Base-by-base conservation (phyloP, 805 yeast species). In the Isabelozyma rhagii region DNA sequence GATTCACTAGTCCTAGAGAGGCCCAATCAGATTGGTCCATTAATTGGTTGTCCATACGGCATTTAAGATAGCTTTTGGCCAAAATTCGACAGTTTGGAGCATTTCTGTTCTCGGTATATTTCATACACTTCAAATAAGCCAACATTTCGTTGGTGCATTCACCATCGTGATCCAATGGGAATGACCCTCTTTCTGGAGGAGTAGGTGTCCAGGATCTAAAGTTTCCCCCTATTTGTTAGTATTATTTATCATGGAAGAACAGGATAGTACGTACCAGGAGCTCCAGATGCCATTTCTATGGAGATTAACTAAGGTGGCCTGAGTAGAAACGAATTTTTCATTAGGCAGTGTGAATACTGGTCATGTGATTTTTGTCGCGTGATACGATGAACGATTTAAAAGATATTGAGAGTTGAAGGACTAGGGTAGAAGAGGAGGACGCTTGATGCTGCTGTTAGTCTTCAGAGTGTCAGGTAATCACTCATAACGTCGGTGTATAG, bases 141-240 rank as follows among this genome's bases (percentile, higher is more conserved):
- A 77, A 64, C 94, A 92, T 94, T 50, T 82, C 80, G 18, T 75
- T 74, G 18, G 83, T 81, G 63, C 98, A 93, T 55, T 94, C 98
- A 7, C 85, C 85, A 52, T 68, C 74, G 62, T 93, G 99, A 62
- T 93, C 99, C 43, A 93, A 72, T 0, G 98, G 99, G 67, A 93
- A 93, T 0, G 98, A 89, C 0, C 99, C 99, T 56, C 97, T 74
- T 56, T 93, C 97, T 2, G 99, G 99, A 18, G 99, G 97, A 0
- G 93, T 86, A 8, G 97, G 97, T 11, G 82, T 75, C 75, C 86
- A 78, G 41, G 61, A 54, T 49, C 65, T 58, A 46, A 64, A 66
- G 44, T 56, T 63, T 8, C 66, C 67, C 34, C 71, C 63, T 58
- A 28, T 4, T 15, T 3, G 14, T 39, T 17, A 21, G 36, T 31